Conservation (phyloP, 192 early-diverging fungal genomes). For the Umbelopsis sp. region DNA sequence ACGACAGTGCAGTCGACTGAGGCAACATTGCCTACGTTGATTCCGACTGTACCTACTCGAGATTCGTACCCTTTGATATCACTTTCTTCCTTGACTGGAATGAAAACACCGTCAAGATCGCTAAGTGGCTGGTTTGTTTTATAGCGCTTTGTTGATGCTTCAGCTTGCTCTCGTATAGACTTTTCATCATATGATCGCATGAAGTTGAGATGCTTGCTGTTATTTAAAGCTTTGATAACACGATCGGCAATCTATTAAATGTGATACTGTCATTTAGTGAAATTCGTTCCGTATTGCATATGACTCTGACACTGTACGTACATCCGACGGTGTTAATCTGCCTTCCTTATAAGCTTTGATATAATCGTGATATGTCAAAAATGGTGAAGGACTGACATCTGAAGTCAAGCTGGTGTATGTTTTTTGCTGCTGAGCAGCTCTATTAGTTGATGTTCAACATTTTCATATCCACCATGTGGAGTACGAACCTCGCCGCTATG, state of each 20-base stretch:
- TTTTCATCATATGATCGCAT: constrained; percentile 36
- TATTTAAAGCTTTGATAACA: constrained; percentile 28
- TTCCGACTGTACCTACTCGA: constrained; percentile 60
- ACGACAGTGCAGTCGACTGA: constrained; percentile 55
- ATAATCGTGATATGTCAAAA: constrained; percentile 48
- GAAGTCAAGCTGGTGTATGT: constrained; percentile 19
- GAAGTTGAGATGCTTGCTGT: constrained; percentile 24
- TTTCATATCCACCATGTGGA: not conserved
- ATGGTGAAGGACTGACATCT: constrained; percentile 26
- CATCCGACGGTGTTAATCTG: constrained; percentile 39
- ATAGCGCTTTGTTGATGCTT: constrained; percentile 60
- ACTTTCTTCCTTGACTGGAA: constrained; percentile 77
- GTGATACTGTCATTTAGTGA: not conserved
- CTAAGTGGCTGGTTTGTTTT: constrained; percentile 46
- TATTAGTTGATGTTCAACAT: not conserved
- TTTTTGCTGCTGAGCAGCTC: constrained; percentile 3
- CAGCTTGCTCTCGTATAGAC: constrained; percentile 52
- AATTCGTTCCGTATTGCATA: not conserved
- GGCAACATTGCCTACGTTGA: constrained; percentile 53
- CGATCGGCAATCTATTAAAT: constrained; percentile 38
- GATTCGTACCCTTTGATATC: constrained; percentile 59
- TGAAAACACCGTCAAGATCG: constrained; percentile 72
- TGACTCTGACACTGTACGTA: not conserved
- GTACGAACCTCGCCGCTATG: not conserved
- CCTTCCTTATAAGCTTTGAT: constrained; percentile 41